Conservation (phyloP, 2,329 filamentous ascomycete genomes). For the Epichloe gansuensis region DNA sequence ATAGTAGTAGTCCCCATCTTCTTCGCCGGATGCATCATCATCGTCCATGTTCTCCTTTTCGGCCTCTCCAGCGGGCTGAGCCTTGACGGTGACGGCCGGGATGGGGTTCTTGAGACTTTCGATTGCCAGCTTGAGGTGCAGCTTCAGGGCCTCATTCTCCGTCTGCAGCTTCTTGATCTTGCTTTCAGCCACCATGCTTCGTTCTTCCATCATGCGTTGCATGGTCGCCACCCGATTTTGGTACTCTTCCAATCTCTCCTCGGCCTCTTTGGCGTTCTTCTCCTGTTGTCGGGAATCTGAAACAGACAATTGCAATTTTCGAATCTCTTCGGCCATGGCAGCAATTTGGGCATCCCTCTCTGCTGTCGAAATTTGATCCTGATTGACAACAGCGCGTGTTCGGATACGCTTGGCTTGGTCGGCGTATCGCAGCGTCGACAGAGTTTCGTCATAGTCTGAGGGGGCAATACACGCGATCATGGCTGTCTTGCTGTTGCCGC, state of each 20-base stretch:
- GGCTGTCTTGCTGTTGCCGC: constrained; percentile 94
- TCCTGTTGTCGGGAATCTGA: constrained; percentile 54
- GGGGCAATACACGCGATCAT: constrained; percentile 98
- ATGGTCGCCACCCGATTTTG: constrained; percentile 79
- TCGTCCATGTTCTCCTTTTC: constrained; percentile 18
- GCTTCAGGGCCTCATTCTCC: constrained; percentile 76
- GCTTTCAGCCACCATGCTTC: constrained; percentile 75
- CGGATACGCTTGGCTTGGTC: constrained; percentile 97
- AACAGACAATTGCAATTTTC: constrained; percentile 64
- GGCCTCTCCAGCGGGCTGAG: constrained; percentile 14
- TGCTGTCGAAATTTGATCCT: constrained; percentile 83
- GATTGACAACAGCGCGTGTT: constrained; percentile 87
- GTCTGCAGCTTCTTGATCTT: constrained; percentile 85
- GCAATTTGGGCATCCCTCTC: constrained; percentile 89
- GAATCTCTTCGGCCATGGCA: constrained; percentile 93
- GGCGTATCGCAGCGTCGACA: constrained; percentile 90
- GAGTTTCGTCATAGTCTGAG: constrained; percentile 90
- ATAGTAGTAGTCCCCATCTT: constrained; percentile 46
- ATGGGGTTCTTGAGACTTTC: constrained; percentile 87
- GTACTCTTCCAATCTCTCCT: constrained; percentile 85
- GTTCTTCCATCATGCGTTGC: constrained; percentile 95
- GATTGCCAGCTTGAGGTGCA: constrained; percentile 79
- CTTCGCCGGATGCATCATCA: constrained; percentile 23
- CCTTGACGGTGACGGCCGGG: constrained; percentile 37
- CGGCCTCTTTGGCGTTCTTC: constrained; percentile 63